These are phyloP conservation scores for Biancaea sappan DNA, from an alignment of 306 rosid genomes.

Conservation along the genomic window DNA sequence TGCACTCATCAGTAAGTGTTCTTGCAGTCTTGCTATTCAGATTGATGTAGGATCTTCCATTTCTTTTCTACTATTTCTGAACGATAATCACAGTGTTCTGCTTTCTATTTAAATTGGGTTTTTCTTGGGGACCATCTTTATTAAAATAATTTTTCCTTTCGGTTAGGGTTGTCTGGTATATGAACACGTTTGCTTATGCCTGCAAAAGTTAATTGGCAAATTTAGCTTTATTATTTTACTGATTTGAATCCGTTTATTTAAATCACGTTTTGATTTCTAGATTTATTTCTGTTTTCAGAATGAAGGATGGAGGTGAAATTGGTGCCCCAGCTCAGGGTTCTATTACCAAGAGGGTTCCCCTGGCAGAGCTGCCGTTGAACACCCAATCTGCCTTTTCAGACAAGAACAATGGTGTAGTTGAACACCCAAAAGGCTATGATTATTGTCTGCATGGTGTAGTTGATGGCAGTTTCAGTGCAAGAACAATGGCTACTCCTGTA, in stretches of 20 bases:
- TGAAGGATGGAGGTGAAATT: conserved; percentile 30
- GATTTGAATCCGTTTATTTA: background rate
- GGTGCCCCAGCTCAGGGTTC: conserved; percentile 33
- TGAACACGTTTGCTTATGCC: background rate
- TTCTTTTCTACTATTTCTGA: background rate
- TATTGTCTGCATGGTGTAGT: background rate
- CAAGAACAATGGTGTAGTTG: too few species aligned
- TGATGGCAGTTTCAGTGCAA: conserved; percentile 6
- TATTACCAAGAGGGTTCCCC: conserved; percentile 54
- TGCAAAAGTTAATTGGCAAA: background rate
- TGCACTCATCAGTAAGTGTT: conserved; percentile 38
- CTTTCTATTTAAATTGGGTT: background rate
- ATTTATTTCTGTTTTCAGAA: conserved; percentile 38
- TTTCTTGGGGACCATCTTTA: background rate
- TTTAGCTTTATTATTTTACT: background rate
- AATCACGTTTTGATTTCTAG: background rate
- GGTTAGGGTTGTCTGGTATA: background rate
- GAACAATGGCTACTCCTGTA: background rate
- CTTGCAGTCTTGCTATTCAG: background rate
- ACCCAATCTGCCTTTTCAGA: conserved; percentile 15
- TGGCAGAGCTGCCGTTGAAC: conserved; percentile 55
- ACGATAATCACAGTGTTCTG: background rate
- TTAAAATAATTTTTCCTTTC: background rate
- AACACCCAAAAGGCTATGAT: background rate
- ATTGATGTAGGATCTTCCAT: background rate